These are phyloP conservation scores for Recurvomyces mirabilis DNA, from an alignment of 495 filamentous ascomycete species.

Conservation along the genomic window DNA sequence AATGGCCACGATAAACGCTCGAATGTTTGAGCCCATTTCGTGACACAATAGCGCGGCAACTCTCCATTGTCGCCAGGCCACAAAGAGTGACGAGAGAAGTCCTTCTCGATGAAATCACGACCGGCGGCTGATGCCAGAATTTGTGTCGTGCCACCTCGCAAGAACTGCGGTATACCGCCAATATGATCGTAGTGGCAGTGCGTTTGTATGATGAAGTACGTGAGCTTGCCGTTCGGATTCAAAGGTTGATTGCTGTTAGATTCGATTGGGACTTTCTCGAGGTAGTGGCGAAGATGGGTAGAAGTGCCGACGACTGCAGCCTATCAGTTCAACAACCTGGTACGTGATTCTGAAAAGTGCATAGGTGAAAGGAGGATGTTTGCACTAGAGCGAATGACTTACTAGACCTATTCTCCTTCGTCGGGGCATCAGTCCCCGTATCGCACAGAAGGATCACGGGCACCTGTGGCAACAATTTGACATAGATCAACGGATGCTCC, in stretches of 20 bases:
- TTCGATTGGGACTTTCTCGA: conserved; percentile 29
- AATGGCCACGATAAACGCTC: conserved; percentile 16
- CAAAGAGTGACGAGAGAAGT: conserved; percentile 28
- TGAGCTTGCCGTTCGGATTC: conserved; percentile 24
- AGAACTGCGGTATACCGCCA: conserved; percentile 29
- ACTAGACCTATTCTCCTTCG: conserved; percentile 12
- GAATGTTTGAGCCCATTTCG: conserved; percentile 29
- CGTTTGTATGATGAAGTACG: conserved; percentile 32
- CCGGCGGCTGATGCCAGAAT: conserved; percentile 30
- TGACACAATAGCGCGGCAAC: conserved; percentile 28
- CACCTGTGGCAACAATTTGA: conserved; percentile 27
- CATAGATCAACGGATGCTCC: conserved; percentile 35
- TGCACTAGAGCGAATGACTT: background rate
- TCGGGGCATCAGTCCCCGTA: conserved; percentile 29
- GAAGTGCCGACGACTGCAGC: conserved; percentile 6
- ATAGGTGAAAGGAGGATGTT: background rate
- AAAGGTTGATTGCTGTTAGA: conserved; percentile 26
- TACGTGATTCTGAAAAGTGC: conserved; percentile 1
- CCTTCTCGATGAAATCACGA: conserved; percentile 26
- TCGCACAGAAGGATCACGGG: conserved; percentile 29
- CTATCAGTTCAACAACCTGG: background rate
- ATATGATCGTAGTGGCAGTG: conserved; percentile 38
- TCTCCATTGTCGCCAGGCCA: too few relatives aligned
- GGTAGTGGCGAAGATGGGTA: conserved; percentile 25
- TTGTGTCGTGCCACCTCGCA: conserved; percentile 18